phyloP scores from a whole-genome alignment of 1,139 yeast species.

The Meyerozyma elateridarum region DNA sequence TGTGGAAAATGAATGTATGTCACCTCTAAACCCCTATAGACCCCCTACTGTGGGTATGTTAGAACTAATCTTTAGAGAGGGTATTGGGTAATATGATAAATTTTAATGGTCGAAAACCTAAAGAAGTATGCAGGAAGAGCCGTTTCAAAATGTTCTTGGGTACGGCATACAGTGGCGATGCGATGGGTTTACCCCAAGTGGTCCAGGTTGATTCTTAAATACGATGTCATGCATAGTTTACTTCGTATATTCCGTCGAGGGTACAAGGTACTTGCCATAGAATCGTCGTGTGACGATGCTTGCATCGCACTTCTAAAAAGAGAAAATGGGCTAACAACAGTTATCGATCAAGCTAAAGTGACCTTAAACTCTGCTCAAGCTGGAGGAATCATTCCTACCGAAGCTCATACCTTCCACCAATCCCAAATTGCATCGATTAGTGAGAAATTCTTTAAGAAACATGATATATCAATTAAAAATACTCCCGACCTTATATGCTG shows the following conservation, averaged over 20 bases:
- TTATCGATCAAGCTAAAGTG: constrained; percentile 56
- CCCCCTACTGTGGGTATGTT: too few relatives aligned
- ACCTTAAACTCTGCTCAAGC: constrained; percentile 61
- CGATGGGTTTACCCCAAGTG: too few relatives aligned
- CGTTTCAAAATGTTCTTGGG: too few relatives aligned
- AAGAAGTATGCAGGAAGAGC: too few relatives aligned
- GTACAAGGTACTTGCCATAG: constrained; percentile 78
- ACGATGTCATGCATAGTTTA: too few relatives aligned
- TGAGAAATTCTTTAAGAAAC: constrained; percentile 21
- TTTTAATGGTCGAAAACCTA: too few relatives aligned
- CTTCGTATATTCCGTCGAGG: constrained; percentile 14
- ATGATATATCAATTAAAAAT: constrained; percentile 18
- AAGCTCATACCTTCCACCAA: constrained; percentile 81
- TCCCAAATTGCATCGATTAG: constrained; percentile 33
- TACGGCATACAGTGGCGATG: too few relatives aligned
- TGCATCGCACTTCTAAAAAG: constrained; percentile 77
- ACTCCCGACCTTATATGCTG: constrained; percentile 80
- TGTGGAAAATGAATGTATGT: too few relatives aligned
- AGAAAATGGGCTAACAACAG: constrained; percentile 34
- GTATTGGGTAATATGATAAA: too few relatives aligned
- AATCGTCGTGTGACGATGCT: constrained; percentile 93
- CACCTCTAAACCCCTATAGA: too few relatives aligned
- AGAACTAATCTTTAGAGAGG: too few relatives aligned
- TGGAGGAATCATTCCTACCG: constrained; percentile 90
- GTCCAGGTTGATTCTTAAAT: too few relatives aligned